Evolutionary conservation across 2,329 filamentous ascomycete species (phyloP), one percentile per base, ranked within the genome.

Genomic region (Pseudogymnoascus sp.): DNA sequence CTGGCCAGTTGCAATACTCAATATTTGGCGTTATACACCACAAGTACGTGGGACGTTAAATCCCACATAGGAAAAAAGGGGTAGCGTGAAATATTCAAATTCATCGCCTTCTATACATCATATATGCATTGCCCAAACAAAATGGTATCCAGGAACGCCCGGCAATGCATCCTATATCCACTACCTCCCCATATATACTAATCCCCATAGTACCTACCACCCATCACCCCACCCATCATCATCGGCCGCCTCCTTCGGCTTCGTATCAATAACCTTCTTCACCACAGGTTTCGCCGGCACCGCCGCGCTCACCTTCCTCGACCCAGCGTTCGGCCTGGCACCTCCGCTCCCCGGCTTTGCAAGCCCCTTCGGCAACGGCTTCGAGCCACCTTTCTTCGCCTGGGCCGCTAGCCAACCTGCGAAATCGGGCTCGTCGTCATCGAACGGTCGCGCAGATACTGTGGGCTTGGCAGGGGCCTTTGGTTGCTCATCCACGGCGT

Each of bases 381-480:
- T 94, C 1, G 74, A 68, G 61, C 41, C 70, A 59, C 62, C 73
- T 69, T 80, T 80, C 64, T 88, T 83, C 5, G 88, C 85, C 71
- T 97, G 91, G 11, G 92, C 91, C 11, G 90, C 91, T 20, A 97
- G 75, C 92, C 94, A 97, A 4, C 91, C 92, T 4, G 91, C 93
- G 74, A 99, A 97, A 73, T 97, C 94, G 0, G 93, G 93, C 72
- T 99, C 93, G 25, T 89, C 86, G 67, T 96, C 91, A 62, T 93
- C 90, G 65, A 88, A 93, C 0, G 87, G 80, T 6, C 80, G 75
- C 30, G 70, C 60, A 39, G 70, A 66, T 16, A 72, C 68, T 58
- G 57, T 64, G 14, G 62, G 57, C 3, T 58, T 65, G 22, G 62
- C 57, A 67, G 66, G 9, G 41, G 66, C 67, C 1, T 68, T 41